phyloP scores from a whole-genome alignment of 139 green algal species.

The Chlorella ohadii region DNA sequence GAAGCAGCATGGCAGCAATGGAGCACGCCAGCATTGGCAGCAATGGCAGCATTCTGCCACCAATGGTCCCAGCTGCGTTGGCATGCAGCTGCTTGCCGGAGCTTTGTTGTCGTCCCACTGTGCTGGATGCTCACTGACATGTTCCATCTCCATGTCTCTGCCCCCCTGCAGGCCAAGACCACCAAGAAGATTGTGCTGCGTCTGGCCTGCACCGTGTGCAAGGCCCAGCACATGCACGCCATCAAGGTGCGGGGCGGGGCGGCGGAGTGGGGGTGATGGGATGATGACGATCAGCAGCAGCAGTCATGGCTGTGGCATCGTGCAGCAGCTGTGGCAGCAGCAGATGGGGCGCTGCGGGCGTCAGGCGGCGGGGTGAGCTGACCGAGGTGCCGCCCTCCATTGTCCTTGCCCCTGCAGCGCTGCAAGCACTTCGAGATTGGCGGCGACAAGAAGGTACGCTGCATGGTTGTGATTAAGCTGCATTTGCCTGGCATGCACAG shows the following conservation, averaged over 20 bases:
- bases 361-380: no score
- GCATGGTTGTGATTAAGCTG: no score
- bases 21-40: no score
- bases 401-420: conserved; percentile 87
- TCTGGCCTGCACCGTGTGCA: conserved; percentile 96
- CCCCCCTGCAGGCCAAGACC: conserved; percentile 92
- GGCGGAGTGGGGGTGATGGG: no score
- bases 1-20: no score
- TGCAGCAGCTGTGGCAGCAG: background rate
- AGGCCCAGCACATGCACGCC: conserved; percentile 91
- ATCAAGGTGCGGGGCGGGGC: conserved; percentile 86
- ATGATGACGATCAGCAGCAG: background rate
- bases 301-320: background rate
- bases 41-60: background rate
- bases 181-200: conserved; percentile 99
- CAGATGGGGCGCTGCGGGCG: background rate
- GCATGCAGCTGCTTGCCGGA: background rate
- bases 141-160: background rate
- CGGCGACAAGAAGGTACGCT: conserved; percentile 28
- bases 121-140: no score
- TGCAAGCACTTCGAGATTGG: conserved; percentile 99
- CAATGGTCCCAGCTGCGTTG: no score
- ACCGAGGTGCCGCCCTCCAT: no score
- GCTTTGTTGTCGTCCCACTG: background rate
- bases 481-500: no score